Evolutionary conservation across 192 early-diverging fungal species (phyloP), one percentile per base, ranked within the genome.

Genomic region (Mortierella hygrophila): DNA sequence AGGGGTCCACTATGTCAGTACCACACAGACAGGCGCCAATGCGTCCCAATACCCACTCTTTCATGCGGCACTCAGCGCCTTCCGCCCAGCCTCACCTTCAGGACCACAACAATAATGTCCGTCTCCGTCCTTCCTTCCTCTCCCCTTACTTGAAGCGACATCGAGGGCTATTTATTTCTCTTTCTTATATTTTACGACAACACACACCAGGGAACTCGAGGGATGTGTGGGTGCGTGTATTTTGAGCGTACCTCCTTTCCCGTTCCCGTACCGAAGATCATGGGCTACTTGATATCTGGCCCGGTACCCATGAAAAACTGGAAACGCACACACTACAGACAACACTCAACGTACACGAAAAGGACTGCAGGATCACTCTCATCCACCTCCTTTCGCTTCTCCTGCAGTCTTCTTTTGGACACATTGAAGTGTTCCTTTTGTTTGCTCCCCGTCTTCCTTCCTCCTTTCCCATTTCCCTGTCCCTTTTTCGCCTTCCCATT

Each of bases 1-100:
- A 41, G 55, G 37, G 44, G 15, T 52, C 65, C 49, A 29, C 68
- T 23, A 47, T 70, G 15, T 32, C 72, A 41, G 52, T 74, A 65
- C 60, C 60, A 65, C 60, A 65, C 60, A 65, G 60, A 26, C 60
- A 32, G 60, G 60, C 60, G 60, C 60, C 60, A 65, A 65, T 37
- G 44, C 73, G 26, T 74, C 82, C 21, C 60, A 73, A 26, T 85
- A 79, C 54, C 83, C 83, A 41, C 52, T 79, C 18, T 85, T 75
- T 46, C 76, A 85, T 75, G 83, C 83, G 9, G 74, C 77, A 44
- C 82, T 84, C 68, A 85, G 80, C 44, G 74, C 78, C 23, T 18
- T 70, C 29, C 68, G 77, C 23, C 82, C 82, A 10, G 68, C 18
- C 55, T 79, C 82, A 10, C 78, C 82, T 4, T 70, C 77, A n/a